Percentiles rank a stretch among this genome's conserved stretches.
Evolutionary conservation across 768 basidiomycete genomes (phyloP).

Genomic region (Psilocybe cyanescens): DNA sequence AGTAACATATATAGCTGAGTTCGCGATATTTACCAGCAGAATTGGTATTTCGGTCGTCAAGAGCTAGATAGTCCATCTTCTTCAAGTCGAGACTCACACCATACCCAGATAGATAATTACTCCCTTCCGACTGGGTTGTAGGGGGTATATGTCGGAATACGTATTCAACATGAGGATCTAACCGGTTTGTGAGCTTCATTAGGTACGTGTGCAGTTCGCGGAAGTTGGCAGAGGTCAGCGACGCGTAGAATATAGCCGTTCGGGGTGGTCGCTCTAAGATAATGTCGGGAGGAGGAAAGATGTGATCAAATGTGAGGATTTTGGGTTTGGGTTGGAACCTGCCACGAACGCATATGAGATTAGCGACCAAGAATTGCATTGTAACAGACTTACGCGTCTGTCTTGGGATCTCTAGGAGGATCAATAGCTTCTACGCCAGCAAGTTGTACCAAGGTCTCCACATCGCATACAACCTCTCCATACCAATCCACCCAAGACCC

Average conservation of each 20-base stretch:
- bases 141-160: constrained; percentile 74
- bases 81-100: constrained; percentile 93
- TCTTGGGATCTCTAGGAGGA: constrained; percentile 27
- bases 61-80: constrained; percentile 94
- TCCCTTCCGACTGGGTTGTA: constrained; percentile 20
- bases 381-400: constrained; percentile 29
- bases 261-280: constrained; percentile 51
- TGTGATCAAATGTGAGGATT: constrained; percentile 78
- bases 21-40: constrained; percentile 15
- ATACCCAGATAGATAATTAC: constrained; percentile 77
- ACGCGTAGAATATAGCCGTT: constrained; percentile 81
- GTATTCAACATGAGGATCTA: constrained; percentile 63
- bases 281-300: constrained; percentile 54
- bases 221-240: constrained; percentile 68
- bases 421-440: constrained; percentile 55
- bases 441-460: constrained; percentile 57
- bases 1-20: neutral
- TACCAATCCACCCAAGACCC: constrained; percentile 89
- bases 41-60: constrained; percentile 77
- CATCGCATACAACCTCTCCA: constrained; percentile 71
- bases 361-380: neutral
- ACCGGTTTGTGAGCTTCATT: constrained; percentile 46
- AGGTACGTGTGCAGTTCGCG: constrained; percentile 71
- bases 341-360: neutral
- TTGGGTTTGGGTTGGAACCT: constrained; percentile 46